phyloP scores from a whole-genome alignment of 2,329 filamentous ascomycete genomes.

The Penicillium sp. region DNA sequence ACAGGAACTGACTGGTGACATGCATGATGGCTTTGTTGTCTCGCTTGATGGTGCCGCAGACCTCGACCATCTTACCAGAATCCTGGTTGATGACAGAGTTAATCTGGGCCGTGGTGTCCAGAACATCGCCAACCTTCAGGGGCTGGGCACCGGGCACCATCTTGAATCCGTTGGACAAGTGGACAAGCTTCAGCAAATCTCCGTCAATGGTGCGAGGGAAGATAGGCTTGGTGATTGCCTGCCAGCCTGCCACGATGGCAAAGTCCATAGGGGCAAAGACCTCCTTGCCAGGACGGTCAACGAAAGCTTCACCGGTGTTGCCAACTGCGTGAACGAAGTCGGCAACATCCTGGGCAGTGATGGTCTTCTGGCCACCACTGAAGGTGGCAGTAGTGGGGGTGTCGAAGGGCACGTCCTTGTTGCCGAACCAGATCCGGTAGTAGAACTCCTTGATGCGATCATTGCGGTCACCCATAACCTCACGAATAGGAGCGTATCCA shows the following conservation, averaged over 20 bases:
- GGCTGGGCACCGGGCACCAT: conserved; percentile 96
- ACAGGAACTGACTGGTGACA: conserved; percentile 96
- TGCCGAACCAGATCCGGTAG: conserved; percentile 95
- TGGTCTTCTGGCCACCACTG: conserved; percentile 80
- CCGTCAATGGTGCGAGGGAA: conserved; percentile 96
- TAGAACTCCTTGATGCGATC: conserved; percentile 99
- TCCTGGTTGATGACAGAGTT: conserved; percentile 98
- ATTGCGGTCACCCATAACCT: conserved; percentile 94
- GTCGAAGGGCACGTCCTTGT: conserved; percentile 79
- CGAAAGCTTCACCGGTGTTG: conserved; percentile 95
- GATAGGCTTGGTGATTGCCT: conserved; percentile 98
- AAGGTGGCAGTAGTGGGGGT: conserved; percentile 83
- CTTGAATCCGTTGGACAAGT: conserved; percentile 95
- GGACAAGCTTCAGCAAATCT: conserved; percentile 91
- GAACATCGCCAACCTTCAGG: conserved; percentile 89
- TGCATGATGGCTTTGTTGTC: conserved; percentile 90
- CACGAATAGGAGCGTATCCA: conserved; percentile 94
- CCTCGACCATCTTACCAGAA: conserved; percentile 98
- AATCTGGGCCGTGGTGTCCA: conserved; percentile 91
- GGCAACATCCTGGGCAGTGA: conserved; percentile 90
- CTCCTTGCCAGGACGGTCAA: conserved; percentile 89
- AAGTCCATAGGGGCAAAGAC: conserved; percentile 98
- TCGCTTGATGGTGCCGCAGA: conserved; percentile 93
- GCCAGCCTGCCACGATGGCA: conserved; percentile 96
- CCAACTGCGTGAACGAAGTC: conserved; percentile 99